These are phyloP conservation scores for Odontarrhena argentea DNA, from an alignment of 345 rosid genomes.

Conservation along the genomic window DNA sequence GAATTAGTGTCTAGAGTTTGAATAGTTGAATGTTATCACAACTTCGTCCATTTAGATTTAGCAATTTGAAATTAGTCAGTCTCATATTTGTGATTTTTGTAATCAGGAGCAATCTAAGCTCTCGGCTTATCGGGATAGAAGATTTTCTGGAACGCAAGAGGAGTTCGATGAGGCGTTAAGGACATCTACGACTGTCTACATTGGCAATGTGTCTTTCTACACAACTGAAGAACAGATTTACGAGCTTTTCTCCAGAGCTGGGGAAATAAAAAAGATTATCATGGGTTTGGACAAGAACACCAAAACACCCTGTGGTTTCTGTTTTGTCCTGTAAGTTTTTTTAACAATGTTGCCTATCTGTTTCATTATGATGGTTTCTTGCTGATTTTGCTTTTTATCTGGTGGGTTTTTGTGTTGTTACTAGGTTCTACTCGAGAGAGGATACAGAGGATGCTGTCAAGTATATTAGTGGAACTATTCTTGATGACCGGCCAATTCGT, in stretches of 20 bases:
- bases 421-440: slow-evolving; percentile 92
- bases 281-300: slow-evolving; percentile 98
- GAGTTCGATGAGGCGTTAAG: slow-evolving; percentile 80
- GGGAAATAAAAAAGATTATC: slow-evolving; percentile 91
- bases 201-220: slow-evolving; percentile 95
- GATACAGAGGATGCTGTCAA: slow-evolving; percentile 97
- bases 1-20: slow-evolving; percentile 5
- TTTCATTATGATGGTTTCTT: slow-evolving; percentile 1
- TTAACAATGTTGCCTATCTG: neutral
- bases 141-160: slow-evolving; percentile 80
- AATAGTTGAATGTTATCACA: neutral
- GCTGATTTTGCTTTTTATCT: neutral
- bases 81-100: neutral
- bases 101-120: slow-evolving; percentile 75
- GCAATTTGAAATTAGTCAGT: neutral
- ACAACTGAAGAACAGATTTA: slow-evolving; percentile 98
- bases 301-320: slow-evolving; percentile 97
- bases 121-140: slow-evolving; percentile 84
- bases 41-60: neutral
- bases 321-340: slow-evolving; percentile 73
- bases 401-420: slow-evolving; percentile 12
- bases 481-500: slow-evolving; percentile 96
- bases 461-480: slow-evolving; percentile 91
- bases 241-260: slow-evolving; percentile 93
- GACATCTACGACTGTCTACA: slow-evolving; percentile 71